A percentile compares a stretch with the other conserved stretches of the same genome.
Evolutionary conservation across 1,284 basidiomycete species (phyloP).

Genomic region (Ganoderma boninense): DNA sequence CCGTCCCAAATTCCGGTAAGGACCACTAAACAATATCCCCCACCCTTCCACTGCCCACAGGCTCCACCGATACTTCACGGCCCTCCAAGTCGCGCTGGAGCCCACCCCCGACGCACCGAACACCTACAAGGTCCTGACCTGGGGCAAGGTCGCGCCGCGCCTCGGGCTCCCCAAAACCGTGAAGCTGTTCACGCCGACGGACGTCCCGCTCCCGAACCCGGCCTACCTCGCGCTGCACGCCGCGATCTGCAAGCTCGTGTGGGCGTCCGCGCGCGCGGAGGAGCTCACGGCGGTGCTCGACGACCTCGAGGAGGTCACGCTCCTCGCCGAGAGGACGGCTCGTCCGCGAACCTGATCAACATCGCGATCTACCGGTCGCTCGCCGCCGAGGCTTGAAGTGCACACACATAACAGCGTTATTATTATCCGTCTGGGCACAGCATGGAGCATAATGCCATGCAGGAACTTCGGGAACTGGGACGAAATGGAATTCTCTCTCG

Average conservation of each 20-base stretch:
- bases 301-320: constrained; percentile 28
- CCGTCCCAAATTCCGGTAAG: too few relatives aligned
- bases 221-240: constrained; percentile 29
- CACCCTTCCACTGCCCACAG: too few relatives aligned
- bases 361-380: constrained; percentile 30
- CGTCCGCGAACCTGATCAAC: constrained; percentile 30
- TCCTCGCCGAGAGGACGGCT: constrained; percentile 28
- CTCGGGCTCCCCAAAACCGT: constrained; percentile 30
- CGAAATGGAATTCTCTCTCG: not conserved
- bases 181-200: constrained; percentile 21
- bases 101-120: constrained; percentile 21
- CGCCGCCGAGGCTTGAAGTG: not conserved
- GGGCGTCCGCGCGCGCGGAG: constrained; percentile 29
- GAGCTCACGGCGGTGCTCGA: constrained; percentile 30
- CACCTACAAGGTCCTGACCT: constrained; percentile 29
- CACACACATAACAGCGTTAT: too few relatives aligned
- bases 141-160: constrained; percentile 31
- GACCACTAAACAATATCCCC: not conserved
- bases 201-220: constrained; percentile 22
- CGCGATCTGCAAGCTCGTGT: constrained; percentile 28
- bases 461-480: not conserved
- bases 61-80: constrained; percentile 31
- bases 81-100: constrained; percentile 29
- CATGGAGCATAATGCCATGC: not conserved
- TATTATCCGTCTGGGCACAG: not conserved